Evolutionary conservation across 352 stramenopile species (phyloP).

Genomic region (Phytophthora boehmeriae): DNA sequence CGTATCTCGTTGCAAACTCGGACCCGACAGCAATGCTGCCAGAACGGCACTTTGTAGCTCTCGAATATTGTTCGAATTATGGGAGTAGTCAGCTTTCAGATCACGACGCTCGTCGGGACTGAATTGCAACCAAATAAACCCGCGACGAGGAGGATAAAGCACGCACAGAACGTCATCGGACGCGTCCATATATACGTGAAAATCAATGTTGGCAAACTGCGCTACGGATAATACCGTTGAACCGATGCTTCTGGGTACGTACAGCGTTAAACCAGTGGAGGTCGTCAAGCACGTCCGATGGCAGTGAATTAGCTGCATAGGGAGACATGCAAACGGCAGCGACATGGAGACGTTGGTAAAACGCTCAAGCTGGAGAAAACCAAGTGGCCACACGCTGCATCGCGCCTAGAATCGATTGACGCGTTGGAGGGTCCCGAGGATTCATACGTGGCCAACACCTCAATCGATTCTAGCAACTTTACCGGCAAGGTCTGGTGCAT

Average conservation of each 20-base stretch:
- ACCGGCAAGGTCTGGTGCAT: conserved; percentile 20
- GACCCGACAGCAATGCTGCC: conserved; percentile 16
- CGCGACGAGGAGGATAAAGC: neutral
- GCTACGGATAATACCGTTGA: conserved; percentile 11
- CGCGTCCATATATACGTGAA: conserved; percentile 26
- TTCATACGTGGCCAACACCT: conserved; percentile 5
- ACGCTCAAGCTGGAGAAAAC: conserved; percentile 6
- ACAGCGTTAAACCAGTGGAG: conserved; percentile 3
- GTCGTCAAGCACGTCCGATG: neutral
- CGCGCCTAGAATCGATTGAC: neutral
- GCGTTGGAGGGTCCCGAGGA: neutral
- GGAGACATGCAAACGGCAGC: neutral
- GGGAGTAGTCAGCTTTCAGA: neutral
- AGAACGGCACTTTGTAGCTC: too few relatives aligned
- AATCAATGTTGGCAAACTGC: neutral
- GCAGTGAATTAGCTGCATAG: neutral
- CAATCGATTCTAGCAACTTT: conserved; percentile 13
- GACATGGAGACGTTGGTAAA: conserved; percentile 3
- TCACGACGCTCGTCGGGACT: neutral
- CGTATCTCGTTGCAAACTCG: neutral
- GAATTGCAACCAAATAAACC: conserved; percentile 15
- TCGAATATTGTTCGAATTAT: conserved; percentile 18
- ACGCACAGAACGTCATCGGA: conserved; percentile 8
- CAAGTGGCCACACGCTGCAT: conserved; percentile 4
- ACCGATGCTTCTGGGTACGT: neutral